Base-by-base conservation (phyloP, 1,284 basidiomycete genomes). In the Microbotryum saponariae region DNA sequence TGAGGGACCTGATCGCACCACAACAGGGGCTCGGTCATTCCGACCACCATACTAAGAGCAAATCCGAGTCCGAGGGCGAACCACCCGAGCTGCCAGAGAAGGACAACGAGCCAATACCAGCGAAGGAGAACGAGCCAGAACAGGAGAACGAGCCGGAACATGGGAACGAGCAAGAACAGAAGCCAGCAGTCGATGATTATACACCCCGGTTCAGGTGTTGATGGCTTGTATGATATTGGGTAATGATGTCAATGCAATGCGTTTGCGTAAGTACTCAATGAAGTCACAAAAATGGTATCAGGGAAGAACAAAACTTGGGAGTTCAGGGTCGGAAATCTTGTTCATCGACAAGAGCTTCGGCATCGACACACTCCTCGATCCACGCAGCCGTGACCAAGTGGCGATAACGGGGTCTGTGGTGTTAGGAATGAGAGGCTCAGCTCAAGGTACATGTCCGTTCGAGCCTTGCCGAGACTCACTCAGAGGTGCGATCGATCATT, bases 21-120 rank as follows among this genome's bases (percentile, higher is more conserved):
- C 84, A 81, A 45, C 82, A 83, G 71, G 83, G 82, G 18, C 77
- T 94, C 2, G 91, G 91, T 0, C 91, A 94, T 75, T 91, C 88
- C 25, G 90, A 92, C 74, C 78, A 76, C 59, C 59, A 63, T 21
- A 45, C 44, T 16, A 23, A 18, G n/a, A 42, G 23, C 10, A 50
- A 46, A 23, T 2, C n/a, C 52, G 1, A 16, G 45, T 21, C 1
- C 25, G 4, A 6, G 14, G 6, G 1, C 51, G 47, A 44, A 14
- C 33, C 10, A 25, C 6, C 6, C 20, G 18, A 42, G 37, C 37
- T 42, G 37, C 37, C 37, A 42, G 31, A 29, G 23, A 29, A 51
- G 27, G 25, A 16, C 6, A 42, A 20, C 4, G 16, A 29, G 18
- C 12, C 23, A 7, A 7, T 27, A 16, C 48, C 46, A 3, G 57